Conservation (phyloP, 768 basidiomycete genomes). For the Sarcodon sp. region DNA sequence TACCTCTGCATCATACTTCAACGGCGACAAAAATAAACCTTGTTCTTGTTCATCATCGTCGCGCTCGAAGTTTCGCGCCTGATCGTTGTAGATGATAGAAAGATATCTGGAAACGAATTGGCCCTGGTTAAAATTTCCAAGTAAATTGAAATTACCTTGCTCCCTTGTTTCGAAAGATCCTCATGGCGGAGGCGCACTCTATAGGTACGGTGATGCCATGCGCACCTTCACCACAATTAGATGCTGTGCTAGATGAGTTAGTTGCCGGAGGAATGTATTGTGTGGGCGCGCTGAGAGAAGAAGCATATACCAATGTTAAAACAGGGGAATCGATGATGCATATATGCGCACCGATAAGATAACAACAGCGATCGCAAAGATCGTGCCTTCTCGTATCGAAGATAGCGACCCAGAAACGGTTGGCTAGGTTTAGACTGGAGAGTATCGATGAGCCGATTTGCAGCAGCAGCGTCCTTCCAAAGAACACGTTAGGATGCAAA, state of each 20-base stretch:
- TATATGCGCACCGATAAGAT: slow-evolving; percentile 48
- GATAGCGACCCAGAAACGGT: slow-evolving; percentile 56
- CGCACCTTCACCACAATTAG: background rate
- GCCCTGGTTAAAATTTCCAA: slow-evolving; percentile 15
- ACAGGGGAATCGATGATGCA: background rate
- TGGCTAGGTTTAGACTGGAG: slow-evolving; percentile 42
- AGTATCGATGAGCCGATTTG: slow-evolving; percentile 43
- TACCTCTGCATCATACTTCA: slow-evolving; percentile 50
- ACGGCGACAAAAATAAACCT: slow-evolving; percentile 39
- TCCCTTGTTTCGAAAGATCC: slow-evolving; percentile 37
- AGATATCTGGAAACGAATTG: slow-evolving; percentile 9
- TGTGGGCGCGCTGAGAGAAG: slow-evolving; percentile 5
- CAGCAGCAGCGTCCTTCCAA: slow-evolving; percentile 40
- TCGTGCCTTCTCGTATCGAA: slow-evolving; percentile 71
- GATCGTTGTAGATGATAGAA: slow-evolving; percentile 30
- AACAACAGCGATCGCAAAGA: slow-evolving; percentile 64
- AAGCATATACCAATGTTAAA: background rate
- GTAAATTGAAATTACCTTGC: slow-evolving; percentile 29
- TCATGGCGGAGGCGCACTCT: slow-evolving; percentile 47
- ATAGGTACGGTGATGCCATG: slow-evolving; percentile 19
- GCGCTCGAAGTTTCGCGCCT: slow-evolving; percentile 22
- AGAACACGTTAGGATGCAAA: slow-evolving; percentile 1
- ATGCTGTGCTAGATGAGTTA: no score
- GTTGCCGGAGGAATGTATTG: slow-evolving; percentile 4
- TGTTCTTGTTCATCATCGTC: background rate